phyloP scores from a whole-genome alignment of 805 yeast genomes.

The Millerago galiae region DNA sequence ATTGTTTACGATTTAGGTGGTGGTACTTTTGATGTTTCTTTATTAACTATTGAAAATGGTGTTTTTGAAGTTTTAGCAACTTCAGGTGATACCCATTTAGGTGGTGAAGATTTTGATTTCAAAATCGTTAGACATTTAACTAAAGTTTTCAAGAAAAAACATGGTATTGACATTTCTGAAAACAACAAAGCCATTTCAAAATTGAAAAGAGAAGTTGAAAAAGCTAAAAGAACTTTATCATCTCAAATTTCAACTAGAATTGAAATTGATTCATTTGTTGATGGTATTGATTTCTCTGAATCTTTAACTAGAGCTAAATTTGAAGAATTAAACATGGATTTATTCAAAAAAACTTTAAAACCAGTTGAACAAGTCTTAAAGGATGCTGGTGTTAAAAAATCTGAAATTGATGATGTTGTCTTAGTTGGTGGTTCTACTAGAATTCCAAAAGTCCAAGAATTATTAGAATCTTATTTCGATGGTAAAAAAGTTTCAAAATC shows the following conservation, averaged over 20 bases:
- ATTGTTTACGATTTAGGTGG: constrained; percentile 95
- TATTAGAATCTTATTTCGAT: constrained; percentile 82
- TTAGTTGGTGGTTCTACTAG: constrained; percentile 99
- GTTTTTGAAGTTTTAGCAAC: constrained; percentile 90
- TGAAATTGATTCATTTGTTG: constrained; percentile 91
- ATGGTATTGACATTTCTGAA: constrained; percentile 72
- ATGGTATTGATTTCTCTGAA: constrained; percentile 94
- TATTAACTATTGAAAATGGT: constrained; percentile 83
- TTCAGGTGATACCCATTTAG: constrained; percentile 94
- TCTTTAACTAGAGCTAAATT: constrained; percentile 95
- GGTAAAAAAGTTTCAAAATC: constrained; percentile 97
- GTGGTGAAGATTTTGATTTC: constrained; percentile 96
- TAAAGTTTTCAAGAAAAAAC: constrained; percentile 88
- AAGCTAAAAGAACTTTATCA: constrained; percentile 94
- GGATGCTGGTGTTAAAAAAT: constrained; percentile 84
- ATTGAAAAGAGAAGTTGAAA: constrained; percentile 95
- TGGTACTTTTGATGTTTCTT: constrained; percentile 93
- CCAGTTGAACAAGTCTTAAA: constrained; percentile 95
- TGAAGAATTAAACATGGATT: constrained; percentile 89
- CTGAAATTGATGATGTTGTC: constrained; percentile 90
- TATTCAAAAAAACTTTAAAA: constrained; percentile 90
- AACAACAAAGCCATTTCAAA: constrained; percentile 87
- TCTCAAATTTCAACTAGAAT: constrained; percentile 93
- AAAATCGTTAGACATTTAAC: constrained; percentile 83
- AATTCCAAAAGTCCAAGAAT: constrained; percentile 96